Evolutionary conservation across 2,329 filamentous ascomycete species (phyloP), one percentile per base, ranked within the genome.

Genomic region (Onygena corvina): DNA sequence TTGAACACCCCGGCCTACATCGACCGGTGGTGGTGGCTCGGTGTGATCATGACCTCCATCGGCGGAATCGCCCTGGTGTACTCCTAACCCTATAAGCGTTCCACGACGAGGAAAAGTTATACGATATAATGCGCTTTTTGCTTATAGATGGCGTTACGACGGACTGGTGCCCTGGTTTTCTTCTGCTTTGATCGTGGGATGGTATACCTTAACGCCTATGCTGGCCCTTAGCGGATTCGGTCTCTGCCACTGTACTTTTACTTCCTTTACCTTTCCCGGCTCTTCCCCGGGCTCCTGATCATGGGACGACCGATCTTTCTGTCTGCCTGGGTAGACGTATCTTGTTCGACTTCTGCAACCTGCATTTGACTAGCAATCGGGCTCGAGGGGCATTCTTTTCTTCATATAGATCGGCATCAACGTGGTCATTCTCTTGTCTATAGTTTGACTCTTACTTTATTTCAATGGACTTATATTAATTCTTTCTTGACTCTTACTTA

Each of bases 1-100:
- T 59, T 67, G 21, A 25, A 20, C 12, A 20, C 12, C 1, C 50
- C 67, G 21, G 53, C 63, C 23, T 64, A 68, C 47, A 63, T 68
- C 7, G 65, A 73, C 54, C 60, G 59, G 9, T 71, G 65, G 67
- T 69, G 71, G 67, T 74, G 71, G 71, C 56, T 71, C 47, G 71
- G 71, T 12, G 59, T 73, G 8, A 54, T 70, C n/a, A 65, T 72
- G 59, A 71, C 68, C 8, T 66, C 66, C 9, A 50, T 72, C 12
- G 71, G 71, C 16, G 67, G 69, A 1, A 53, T 68, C 27, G 58
- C 59, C 8, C 53, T 68, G 29, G 58, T 68, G 48, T 42, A 42
- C 38, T 27, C 38, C 38, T 42, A 42, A 25, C 20, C 11, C 65
- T 50, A 46, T 44, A 29, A 23, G 16, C 14, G n/a, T 29, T 27